Conservation (phyloP, 83 land plant species). For the Larix sibirica region DNA sequence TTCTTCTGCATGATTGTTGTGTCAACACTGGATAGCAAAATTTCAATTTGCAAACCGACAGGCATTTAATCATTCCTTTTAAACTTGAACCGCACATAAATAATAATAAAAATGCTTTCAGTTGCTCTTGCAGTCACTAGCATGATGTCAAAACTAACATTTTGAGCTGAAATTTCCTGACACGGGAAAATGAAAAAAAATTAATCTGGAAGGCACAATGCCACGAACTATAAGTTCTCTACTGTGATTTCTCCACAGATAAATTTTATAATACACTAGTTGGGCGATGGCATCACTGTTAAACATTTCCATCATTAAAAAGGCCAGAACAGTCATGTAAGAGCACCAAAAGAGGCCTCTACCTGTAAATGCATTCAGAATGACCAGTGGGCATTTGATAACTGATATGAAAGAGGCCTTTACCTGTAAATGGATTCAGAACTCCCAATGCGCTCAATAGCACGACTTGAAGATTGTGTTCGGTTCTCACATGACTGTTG, state of each 20-base stretch:
- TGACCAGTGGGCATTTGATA: conserved; percentile 43
- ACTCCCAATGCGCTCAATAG: conserved; percentile 66
- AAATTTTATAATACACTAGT: too few species aligned
- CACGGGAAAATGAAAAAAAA: neutral
- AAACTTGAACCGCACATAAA: neutral
- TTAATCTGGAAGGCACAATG: neutral
- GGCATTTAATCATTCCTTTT: neutral
- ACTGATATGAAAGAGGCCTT: neutral
- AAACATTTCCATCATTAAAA: neutral
- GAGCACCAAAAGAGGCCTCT: neutral
- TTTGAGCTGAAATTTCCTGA: neutral
- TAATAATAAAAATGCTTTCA: neutral
- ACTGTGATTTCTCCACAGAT: too few species aligned
- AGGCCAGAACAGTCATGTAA: neutral
- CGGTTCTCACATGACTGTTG: conserved; percentile 42
- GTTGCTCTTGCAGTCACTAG: neutral
- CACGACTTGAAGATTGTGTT: conserved; percentile 19
- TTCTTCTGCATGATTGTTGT: neutral
- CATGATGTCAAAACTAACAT: neutral
- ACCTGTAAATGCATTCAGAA: conserved; percentile 89
- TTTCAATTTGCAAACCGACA: neutral
- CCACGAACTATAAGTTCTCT: neutral
- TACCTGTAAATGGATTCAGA: conserved; percentile 91
- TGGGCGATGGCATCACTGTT: neutral
- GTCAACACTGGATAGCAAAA: neutral